Base-by-base conservation (phyloP, 1,139 yeast species). In the Yamadazyma spencermartinsiae region DNA sequence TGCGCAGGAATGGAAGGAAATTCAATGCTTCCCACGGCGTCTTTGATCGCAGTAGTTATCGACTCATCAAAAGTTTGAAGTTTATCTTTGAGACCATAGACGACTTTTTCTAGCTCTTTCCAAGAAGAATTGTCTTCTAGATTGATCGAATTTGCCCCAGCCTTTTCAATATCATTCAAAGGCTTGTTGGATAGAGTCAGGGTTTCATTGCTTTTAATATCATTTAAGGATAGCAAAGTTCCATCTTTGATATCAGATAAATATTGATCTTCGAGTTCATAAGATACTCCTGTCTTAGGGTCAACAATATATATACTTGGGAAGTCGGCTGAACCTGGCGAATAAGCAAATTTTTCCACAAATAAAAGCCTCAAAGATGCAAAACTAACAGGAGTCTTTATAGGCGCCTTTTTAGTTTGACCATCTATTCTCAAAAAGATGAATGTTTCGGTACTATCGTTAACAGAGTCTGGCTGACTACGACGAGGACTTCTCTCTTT, bases 231-330 rank as follows among this genome's bases (percentile, higher is more conserved):
- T 12, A 89, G 61, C 5, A 87, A 60, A 3, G 80, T 70, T 0
- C 92, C 92, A 4, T 71, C 69, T 35, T 61, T 59, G 1, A 92
- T 72, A 32, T 86, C 92, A 10, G 39, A 15, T 18, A 88, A 58
- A 24, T 74, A 61, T 24, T 68, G 71, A 37, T 89, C 94, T 45
- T 90, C 98, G 17, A 92, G 64, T 57, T 90, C 97, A 54, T 87
- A 90, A 1, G 83, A 71, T 1, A 88, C 72, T 0, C 77, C 77
- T 19, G 75, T 68, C 2, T 63, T 58, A 0, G 78, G 74, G 46
- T 87, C 95, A 48, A 75, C 80, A 6, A 89, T 71, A 52, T 86
- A 86, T 24, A 92, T 78, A n/a, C 80, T 86, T 0, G 98, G 97
- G 50, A 88, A 88, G 2, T 75, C 59, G 2, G 79, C 71, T 2